Conservation (phyloP, 768 basidiomycete species). For the Chalciporus chontae region DNA sequence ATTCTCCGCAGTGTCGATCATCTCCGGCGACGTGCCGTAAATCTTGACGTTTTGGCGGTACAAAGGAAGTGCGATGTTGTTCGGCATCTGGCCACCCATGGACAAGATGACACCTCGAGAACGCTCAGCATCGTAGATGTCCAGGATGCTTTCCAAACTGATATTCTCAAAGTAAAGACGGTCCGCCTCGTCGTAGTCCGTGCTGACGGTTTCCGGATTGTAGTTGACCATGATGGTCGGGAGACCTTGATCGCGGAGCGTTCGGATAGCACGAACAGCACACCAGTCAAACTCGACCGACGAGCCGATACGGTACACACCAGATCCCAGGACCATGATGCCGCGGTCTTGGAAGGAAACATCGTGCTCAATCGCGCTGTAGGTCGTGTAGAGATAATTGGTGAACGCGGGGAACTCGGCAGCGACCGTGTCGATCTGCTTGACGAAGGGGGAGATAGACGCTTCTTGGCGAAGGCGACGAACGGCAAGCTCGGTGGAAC, state of each 20-base stretch:
- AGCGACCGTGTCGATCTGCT: constrained; percentile 98
- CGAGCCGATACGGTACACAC: constrained; percentile 97
- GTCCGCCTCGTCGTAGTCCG: constrained; percentile 98
- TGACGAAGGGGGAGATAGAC: constrained; percentile 85
- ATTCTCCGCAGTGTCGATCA: constrained; percentile 99
- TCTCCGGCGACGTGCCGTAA: constrained; percentile 97
- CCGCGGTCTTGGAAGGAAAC: constrained; percentile 86
- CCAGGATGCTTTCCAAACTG: constrained; percentile 91
- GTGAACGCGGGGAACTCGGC: constrained; percentile 99
- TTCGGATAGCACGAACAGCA: constrained; percentile 94
- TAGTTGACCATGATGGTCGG: constrained; percentile 99
- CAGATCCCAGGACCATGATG: constrained; percentile 96
- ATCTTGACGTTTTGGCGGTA: constrained; percentile 97
- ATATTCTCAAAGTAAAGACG: constrained; percentile 99
- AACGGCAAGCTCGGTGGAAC: constrained; percentile 90
- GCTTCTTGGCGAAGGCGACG: constrained; percentile 84
- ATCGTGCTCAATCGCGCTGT: constrained; percentile 95
- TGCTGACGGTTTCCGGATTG: constrained; percentile 98
- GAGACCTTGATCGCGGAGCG: constrained; percentile 89
- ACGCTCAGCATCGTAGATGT: constrained; percentile 91
- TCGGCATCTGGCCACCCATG: constrained; percentile 98
- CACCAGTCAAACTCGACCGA: constrained; percentile 99
- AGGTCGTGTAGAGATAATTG: constrained; percentile 98
- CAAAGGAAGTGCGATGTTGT: constrained; percentile 96
- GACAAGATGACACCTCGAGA: constrained; percentile 91